Base-by-base conservation (phyloP, 23 red algal species). In the Gracilaria domingensis region DNA sequence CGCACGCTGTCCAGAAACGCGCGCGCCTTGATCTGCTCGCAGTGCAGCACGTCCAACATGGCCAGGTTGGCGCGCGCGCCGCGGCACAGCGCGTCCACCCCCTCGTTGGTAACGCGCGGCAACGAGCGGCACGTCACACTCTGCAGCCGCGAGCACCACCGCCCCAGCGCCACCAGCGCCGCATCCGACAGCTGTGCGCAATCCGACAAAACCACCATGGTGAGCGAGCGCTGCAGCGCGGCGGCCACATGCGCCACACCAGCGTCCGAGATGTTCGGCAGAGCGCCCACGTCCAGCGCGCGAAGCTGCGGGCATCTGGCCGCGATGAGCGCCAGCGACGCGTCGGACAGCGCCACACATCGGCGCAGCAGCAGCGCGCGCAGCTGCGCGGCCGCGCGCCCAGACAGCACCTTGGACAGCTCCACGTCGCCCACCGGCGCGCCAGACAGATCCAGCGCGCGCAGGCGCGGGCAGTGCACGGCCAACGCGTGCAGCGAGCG, bases 11-110 rank as follows among this genome's bases (percentile, higher is more conserved):
- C 80, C 56, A 83, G 61, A 60, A 83, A 60, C 34, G 56, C 53
- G n/a, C 80, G 48, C 80, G 53, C 80, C 53, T 83, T 83, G 36
- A 83, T 65, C 80, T 83, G 80, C 56, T 64, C 80, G 53, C 80
- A 83, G 42, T 83, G 56, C 80, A 83, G 54, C 36, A 83, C 61
- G 61, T 83, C 80, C 80, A 83, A n/a, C 17, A 59, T 64, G 8
- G 53, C 53, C 55, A 83, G 20, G 29, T 83, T 83, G 2, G 56
- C 50, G 56, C 80, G 47, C 29, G 56, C 80, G 12, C 80, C 80
- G 29, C 80, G 50, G 33, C 80, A 83, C 53, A 83, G 35, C 28
- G 80, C 80, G 53, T 83, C 80, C 80, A 83, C 80, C 9, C 80
- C 80, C 56, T 60, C 57, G 61, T 83, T 83, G 30, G 80, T 83